Evolutionary conservation across 768 basidiomycete species (phyloP).

Genomic region (Agaricus sinodeliciosus): DNA sequence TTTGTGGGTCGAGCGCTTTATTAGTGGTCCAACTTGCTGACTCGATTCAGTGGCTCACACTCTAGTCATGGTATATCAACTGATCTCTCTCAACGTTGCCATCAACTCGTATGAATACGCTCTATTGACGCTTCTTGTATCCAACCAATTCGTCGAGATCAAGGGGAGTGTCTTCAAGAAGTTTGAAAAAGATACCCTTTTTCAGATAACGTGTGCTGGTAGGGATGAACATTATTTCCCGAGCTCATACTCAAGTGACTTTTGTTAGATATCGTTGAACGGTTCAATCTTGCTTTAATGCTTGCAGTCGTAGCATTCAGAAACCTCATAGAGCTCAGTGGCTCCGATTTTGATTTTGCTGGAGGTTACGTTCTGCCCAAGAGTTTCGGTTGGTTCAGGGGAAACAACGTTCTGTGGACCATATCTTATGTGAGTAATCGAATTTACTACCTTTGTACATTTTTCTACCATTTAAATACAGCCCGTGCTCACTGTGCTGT

Average conservation of each 20-base stretch:
- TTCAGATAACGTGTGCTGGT: slow-evolving; percentile 98
- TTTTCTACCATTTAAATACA: slow-evolving; percentile 22
- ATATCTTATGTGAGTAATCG: slow-evolving; percentile 73
- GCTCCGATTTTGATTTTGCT: slow-evolving; percentile 78
- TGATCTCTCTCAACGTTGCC: slow-evolving; percentile 92
- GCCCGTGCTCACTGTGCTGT: slow-evolving; percentile 89
- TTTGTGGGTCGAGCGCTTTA: slow-evolving; percentile 43
- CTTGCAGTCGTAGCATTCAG: slow-evolving; percentile 86
- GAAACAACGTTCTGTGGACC: slow-evolving; percentile 75
- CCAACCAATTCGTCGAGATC: slow-evolving; percentile 99
- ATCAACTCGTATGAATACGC: slow-evolving; percentile 98
- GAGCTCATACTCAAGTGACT: neutral
- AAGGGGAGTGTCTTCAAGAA: slow-evolving; percentile 99
- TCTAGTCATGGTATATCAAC: slow-evolving; percentile 93
- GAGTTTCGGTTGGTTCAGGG: slow-evolving; percentile 80
- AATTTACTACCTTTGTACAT: neutral
- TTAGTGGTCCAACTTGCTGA: neutral
- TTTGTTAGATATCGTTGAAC: slow-evolving; percentile 85
- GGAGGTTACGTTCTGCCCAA: slow-evolving; percentile 70
- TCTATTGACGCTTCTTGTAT: slow-evolving; percentile 86
- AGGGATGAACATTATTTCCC: slow-evolving; percentile 13
- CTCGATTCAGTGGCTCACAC: slow-evolving; percentile 66
- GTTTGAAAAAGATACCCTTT: slow-evolving; percentile 97
- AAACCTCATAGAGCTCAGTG: slow-evolving; percentile 90
- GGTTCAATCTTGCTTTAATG: slow-evolving; percentile 91